Evolutionary conservation across 2,329 filamentous ascomycete species (phyloP), one percentile per base, ranked within the genome.

Genomic region (Thelonectria discophora): DNA sequence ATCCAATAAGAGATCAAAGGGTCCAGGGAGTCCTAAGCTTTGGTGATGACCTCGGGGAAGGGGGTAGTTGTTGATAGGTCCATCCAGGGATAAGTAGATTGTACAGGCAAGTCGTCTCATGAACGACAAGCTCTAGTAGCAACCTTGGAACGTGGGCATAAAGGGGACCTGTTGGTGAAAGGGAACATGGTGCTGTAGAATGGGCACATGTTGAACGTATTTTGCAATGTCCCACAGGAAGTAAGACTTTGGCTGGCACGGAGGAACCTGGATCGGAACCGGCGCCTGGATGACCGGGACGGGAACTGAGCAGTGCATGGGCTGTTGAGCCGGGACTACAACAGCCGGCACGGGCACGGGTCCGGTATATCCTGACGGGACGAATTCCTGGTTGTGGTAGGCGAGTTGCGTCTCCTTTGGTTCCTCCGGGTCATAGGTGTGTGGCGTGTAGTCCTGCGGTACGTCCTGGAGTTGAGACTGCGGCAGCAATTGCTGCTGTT

Each of bases 111-210:
- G 46, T 30, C 12, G 34, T 47, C 32, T 42, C 39, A 20, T 24
- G 21, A 6, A 24, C 21, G 6, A 4, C 21, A 47, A 17, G 27
- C 32, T 64, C 69, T 68, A 77, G 45, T 82, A 85, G 74, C 83
- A 85, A 60, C 82, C 81, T 73, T 82, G 84, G 58, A 84, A 79
- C 61, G 83, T 79, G 51, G 79, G 76, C 68, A 86, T 80, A 54
- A 86, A 76, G 34, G 82, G 79, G 60, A 84, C 79, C 73, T 84
- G 84, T 47, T 82, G 81, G 62, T 85, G 83, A 59, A 86, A 85
- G 21, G 81, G 78, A 50, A 81, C 75, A 60, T 82, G 78, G 58
- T 83, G 79, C 64, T 84, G 82, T 40, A 83, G 76, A 50, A 78
- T 78, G 21, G 81, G 80, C 52, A 77, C 74, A 61, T 82, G 81